Base-by-base conservation (phyloP, 768 basidiomycete species). In the Lactifluus hygrophoroides region DNA sequence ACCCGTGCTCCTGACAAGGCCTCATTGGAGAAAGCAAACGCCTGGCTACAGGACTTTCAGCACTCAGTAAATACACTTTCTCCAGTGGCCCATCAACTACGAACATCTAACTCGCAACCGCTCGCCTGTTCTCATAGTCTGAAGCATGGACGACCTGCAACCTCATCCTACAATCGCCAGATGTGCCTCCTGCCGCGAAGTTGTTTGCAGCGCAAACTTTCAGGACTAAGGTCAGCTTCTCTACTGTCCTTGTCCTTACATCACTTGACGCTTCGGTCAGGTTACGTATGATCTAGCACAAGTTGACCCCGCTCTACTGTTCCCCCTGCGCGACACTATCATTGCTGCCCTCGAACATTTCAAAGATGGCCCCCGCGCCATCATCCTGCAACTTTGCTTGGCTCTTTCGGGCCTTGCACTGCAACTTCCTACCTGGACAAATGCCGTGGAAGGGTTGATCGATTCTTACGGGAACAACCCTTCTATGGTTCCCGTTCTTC, bases 21-120 rank as follows among this genome's bases (percentile, higher is more conserved):
- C 16, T 84, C 90, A 17, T 79, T 96, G 64, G 88, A 90, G 65
- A 80, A 80, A 65, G 95, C 94, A 65, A 97, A 96, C 75, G 75
- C 83, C 65, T 97, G 94, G 94, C 85, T 99, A 62, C 88, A 94
- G 76, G 93, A 94, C 73, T 99, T 98, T 72, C 95, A 99, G 77
- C 94, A 97, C 79, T 94, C 92, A 78, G 95, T 97, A 85, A 88
- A 84, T 88, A 78, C 76, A 76, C 74, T 83, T 83, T 84, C 83
- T 78, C 81, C 79, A 82, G 73, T 82, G 80, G 83, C 68, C 69
- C 69, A 64, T 65, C 69, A 66, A 77, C 80, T 73, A 60, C 65
- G 77, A 72, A 78, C 77, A 85, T 85, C 87, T 5, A 78, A 88
- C 82, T 70, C 77, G 73, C 74, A 75, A 61, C 76, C 77, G 74